Evolutionary conservation across 2,329 filamentous ascomycete species (phyloP).

Genomic region (Allantophomopsis cytisporea): DNA sequence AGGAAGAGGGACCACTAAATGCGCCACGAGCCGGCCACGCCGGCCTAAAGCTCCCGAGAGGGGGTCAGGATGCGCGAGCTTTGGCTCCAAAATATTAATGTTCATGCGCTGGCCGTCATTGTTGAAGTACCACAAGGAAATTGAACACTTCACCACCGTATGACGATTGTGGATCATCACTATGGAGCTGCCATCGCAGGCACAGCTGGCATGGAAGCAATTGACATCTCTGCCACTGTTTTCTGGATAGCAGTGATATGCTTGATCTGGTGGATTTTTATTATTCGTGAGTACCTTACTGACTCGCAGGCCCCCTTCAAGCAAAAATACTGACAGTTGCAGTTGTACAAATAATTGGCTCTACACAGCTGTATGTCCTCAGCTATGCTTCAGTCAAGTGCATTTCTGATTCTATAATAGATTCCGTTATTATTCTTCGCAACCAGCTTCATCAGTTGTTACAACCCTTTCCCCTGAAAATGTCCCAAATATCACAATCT

Average conservation of each 20-base stretch:
- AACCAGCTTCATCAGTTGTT: constrained; percentile 34
- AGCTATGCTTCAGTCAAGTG: not conserved
- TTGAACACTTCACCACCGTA: not conserved
- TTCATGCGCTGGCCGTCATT: no score
- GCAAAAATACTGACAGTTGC: no score
- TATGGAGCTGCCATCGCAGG: not conserved
- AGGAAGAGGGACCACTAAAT: no score
- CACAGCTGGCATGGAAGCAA: not conserved
- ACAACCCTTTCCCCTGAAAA: constrained; percentile 33
- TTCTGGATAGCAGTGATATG: constrained; percentile 28
- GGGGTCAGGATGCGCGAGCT: no score
- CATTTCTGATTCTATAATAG: constrained; percentile 18
- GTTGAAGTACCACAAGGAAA: no score
- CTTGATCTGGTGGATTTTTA: constrained; percentile 36
- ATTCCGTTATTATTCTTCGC: constrained; percentile 37
- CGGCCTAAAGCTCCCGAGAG: no score
- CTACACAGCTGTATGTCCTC: constrained; percentile 35
- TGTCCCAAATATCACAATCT: constrained; percentile 74
- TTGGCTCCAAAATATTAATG: no score
- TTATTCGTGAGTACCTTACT: constrained; percentile 16
- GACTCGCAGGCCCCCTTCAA: no score
- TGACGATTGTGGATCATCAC: not conserved
- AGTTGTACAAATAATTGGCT: constrained; percentile 40
- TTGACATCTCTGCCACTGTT: constrained; percentile 10
- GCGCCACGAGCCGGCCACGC: no score